A percentile compares a stretch with the other conserved stretches of the same genome.
These are phyloP conservation scores for Inga laurina DNA, from an alignment of 306 rosid genomes.

Conservation along the genomic window DNA sequence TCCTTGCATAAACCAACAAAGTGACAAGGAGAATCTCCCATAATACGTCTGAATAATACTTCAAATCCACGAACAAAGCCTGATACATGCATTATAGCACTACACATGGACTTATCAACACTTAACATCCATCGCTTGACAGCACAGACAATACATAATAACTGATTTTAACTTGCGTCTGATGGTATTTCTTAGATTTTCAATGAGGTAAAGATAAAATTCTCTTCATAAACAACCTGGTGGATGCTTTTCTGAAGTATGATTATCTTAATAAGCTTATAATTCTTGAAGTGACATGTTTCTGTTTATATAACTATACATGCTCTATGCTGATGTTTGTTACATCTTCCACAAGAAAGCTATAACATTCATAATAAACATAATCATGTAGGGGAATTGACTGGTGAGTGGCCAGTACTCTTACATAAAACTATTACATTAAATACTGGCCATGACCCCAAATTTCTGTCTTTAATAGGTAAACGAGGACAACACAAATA, in stretches of 20 bases:
- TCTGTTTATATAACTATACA: not conserved
- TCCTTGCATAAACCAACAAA: not conserved
- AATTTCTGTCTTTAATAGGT: slow-evolving; percentile 60
- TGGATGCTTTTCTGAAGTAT: not conserved
- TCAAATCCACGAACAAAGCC: not conserved
- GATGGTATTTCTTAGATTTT: not conserved
- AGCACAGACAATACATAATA: not conserved
- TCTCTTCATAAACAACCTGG: not conserved
- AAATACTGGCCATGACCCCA: slow-evolving; percentile 12
- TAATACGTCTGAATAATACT: not conserved
- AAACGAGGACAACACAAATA: slow-evolving; percentile 89
- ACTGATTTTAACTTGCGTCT: not conserved
- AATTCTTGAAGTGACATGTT: not conserved
- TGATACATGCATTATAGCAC: not conserved
- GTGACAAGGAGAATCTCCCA: not conserved
- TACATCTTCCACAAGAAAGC: not conserved
- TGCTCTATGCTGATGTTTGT: slow-evolving; percentile 1
- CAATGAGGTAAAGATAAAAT: not conserved
- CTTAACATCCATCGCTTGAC: not conserved
- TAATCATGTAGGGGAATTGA: slow-evolving; percentile 6
- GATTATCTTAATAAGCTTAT: not conserved
- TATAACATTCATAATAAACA: slow-evolving; percentile 5
- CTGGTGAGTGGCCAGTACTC: slow-evolving; percentile 9
- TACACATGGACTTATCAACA: not conserved
- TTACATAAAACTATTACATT: slow-evolving; percentile 9